Conservation (phyloP, 2,329 filamentous ascomycete genomes). For the Verticillium isaacii region DNA sequence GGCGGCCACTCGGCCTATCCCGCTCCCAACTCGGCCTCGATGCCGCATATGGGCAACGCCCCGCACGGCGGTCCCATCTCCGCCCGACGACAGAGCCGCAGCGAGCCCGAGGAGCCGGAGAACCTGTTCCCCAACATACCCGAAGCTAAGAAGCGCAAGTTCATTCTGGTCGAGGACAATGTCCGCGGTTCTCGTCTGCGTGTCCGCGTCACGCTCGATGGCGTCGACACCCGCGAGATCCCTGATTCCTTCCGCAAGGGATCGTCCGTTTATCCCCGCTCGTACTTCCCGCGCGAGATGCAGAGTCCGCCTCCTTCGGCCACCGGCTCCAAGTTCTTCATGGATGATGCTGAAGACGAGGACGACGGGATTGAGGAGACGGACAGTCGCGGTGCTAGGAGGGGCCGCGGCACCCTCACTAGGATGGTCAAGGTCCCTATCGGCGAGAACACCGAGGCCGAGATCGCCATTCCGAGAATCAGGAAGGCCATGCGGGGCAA, state of each 20-base stretch:
- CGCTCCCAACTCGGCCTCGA: slow-evolving; percentile 49
- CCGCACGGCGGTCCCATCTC: slow-evolving; percentile 27
- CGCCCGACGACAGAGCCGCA: slow-evolving; percentile 30
- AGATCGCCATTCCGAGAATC: slow-evolving; percentile 72
- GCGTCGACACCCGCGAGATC: slow-evolving; percentile 91
- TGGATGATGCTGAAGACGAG: slow-evolving; percentile 57
- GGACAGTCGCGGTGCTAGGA: slow-evolving; percentile 37
- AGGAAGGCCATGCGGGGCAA: slow-evolving; percentile 65
- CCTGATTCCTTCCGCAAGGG: slow-evolving; percentile 90
- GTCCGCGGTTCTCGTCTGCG: slow-evolving; percentile 76
- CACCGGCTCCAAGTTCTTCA: slow-evolving; percentile 70
- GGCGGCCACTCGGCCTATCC: slow-evolving; percentile 57
- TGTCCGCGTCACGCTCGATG: slow-evolving; percentile 88
- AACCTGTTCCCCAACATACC: slow-evolving; percentile 84
- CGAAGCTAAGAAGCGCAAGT: slow-evolving; percentile 88
- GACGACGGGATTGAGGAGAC: slow-evolving; percentile 50
- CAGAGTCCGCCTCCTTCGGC: slow-evolving; percentile 75
- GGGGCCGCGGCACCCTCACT: slow-evolving; percentile 27
- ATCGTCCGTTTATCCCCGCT: slow-evolving; percentile 85
- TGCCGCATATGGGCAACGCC: slow-evolving; percentile 52
- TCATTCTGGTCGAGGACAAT: slow-evolving; percentile 90
- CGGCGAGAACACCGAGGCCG: slow-evolving; percentile 65
- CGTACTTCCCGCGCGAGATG: slow-evolving; percentile 92
- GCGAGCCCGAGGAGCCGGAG: slow-evolving; percentile 59
- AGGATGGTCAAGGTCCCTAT: slow-evolving; percentile 58